Base-by-base conservation (phyloP, 768 basidiomycete genomes). In the Leccinum longicurvipes region DNA sequence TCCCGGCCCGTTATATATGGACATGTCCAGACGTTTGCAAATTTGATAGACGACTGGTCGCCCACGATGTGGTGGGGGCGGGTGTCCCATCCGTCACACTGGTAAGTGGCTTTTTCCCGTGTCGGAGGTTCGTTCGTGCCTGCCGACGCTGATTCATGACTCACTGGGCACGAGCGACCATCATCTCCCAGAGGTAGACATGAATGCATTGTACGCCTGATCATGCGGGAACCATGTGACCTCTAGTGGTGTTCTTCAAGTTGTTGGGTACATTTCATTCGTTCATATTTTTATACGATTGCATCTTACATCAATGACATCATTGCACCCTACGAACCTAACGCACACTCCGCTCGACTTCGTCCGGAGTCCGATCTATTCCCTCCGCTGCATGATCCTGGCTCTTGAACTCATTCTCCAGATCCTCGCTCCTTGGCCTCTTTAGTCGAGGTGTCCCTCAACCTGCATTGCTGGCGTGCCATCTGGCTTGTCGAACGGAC, bases 41-140 rank as follows among this genome's bases (percentile, higher is more conserved):
- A 73, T 51, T 53, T 73, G 53, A 61, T 71, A 32, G 73, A 74
- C 54, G 70, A 74, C 23, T 70, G 73, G 72, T 67, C 67, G 21
- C 54, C 65, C 1, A 68, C 57, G 5, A 67, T 71, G 60, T 67
- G 68, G 69, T 71, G 69, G 65, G 67, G 67, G 15, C 11, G 57
- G 58, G 29, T 50, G 15, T 24, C 46, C 53, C 0, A 44, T 17
- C 25, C 50, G 29, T 44, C 67, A 62, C 54, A 65, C 67, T 0
- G 69, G 68, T 65, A 53, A 53, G 67, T 57, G 27, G 14, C 14
- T n/a, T 21, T n/a, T 17, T 29, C 45, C 45, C 5, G 47, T 51
- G 21, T 44, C 19, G n/a, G n/a, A n/a, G n/a, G n/a, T n/a, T n/a
- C n/a, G n/a, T n/a, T n/a, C n/a, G n/a, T n/a, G 28, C 11, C 14